Evolutionary conservation across 176 grass and related monocot genomes (phyloP), one percentile per base, ranked within the genome.

Genomic region (Oryza nivara): DNA sequence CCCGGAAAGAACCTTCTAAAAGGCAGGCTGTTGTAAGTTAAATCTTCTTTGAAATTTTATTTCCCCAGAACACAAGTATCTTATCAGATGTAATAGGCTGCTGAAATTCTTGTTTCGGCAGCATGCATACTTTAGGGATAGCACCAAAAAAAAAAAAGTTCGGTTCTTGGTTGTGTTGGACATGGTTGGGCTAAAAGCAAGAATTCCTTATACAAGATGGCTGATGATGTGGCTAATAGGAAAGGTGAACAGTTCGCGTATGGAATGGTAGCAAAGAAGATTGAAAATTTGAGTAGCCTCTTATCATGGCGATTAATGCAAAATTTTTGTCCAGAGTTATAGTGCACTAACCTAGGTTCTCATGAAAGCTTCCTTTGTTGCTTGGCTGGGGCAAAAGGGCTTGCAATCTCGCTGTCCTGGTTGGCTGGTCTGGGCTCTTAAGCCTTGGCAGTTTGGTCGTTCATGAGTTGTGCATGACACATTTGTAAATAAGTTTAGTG

Each of bases 11-110:
- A 69, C 64, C 65, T 5, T 88, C 76, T 72, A 70, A 84, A 90
- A 95, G 88, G 81, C 91, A 74, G 44, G 96, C 91, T 83, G 89
- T 98, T 88, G 96, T 98, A 94, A 92, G 91, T 90, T 90, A 58
- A 58, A 65, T 80, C 60, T 25, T 71, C 40, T 10, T 75, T 43
- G 34, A 38, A 45, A 14, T 9, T 76, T 12, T 68, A 14, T 81
- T 72, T 48, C 72, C 26, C 49, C n/a, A 30, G 4, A 68, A 48
- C 74, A 11, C 16, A 15, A 1, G 3, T 48, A 1, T 71, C 36
- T 35, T 23, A 25, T 71, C 47, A 11, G 65, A 77, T 82, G 34
- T 48, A 83, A 67, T 69, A 16, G 66, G 1, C 14, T 63, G 25
- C 68, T 86, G 2, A 68, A 4, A 5, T 73, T 78, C 30, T 73